Conservation (phyloP, 2,329 filamentous ascomycete species). For the Colletotrichum shisoi region DNA sequence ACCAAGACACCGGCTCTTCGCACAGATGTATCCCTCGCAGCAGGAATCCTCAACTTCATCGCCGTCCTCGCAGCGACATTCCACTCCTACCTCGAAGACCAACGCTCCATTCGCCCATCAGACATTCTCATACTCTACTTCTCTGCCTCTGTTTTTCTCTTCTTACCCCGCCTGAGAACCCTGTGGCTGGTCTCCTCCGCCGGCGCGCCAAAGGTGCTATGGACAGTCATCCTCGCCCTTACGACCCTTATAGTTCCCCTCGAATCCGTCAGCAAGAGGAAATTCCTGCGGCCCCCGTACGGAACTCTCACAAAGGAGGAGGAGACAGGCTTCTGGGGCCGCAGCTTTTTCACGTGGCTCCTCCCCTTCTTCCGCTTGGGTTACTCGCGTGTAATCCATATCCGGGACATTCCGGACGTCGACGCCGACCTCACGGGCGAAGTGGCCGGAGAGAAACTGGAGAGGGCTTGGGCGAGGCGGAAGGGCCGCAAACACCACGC, state of each 20-base stretch:
- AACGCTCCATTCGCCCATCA: conserved; percentile 17
- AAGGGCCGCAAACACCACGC: conserved; percentile 10
- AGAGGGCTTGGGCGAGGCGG: neutral
- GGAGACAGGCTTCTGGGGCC: conserved; percentile 42
- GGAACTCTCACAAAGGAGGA: conserved; percentile 35
- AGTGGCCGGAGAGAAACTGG: neutral
- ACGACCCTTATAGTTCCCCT: conserved; percentile 30
- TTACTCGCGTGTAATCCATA: conserved; percentile 40
- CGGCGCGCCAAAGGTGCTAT: neutral
- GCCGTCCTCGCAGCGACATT: conserved; percentile 12
- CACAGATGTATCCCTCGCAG: conserved; percentile 3
- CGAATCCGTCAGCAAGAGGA: conserved; percentile 41
- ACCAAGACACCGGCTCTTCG: neutral
- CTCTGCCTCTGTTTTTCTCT: conserved; percentile 4
- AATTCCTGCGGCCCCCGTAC: conserved; percentile 19
- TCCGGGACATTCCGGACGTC: conserved; percentile 41
- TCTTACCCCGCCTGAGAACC: neutral
- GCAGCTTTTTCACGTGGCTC: conserved; percentile 42
- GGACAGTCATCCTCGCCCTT: conserved; percentile 8
- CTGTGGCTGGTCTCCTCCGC: conserved; percentile 6
- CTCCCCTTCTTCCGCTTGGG: conserved; percentile 38
- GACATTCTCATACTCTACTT: conserved; percentile 25
- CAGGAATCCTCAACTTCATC: conserved; percentile 14
- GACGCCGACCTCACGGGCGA: conserved; percentile 37
- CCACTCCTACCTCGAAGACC: conserved; percentile 21